Conservation (phyloP, 2,329 filamentous ascomycete species). For the Botryosphaeria dothidea region DNA sequence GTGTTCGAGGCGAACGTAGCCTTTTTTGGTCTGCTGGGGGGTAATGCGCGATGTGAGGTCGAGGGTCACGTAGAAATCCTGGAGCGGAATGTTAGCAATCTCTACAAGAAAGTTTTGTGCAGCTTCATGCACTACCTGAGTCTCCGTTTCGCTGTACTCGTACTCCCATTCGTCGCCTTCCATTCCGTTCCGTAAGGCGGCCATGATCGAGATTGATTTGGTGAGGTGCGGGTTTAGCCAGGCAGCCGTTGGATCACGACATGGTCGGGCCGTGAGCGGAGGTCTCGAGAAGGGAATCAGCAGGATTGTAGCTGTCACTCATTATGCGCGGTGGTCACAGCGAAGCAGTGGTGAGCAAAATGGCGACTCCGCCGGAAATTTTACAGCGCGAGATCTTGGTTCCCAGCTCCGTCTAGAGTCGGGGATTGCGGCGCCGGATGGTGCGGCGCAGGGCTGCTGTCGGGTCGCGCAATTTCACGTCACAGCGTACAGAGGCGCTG, state of each 20-base stretch:
- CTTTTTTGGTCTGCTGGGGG: slow-evolving; percentile 12
- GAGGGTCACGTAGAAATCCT: slow-evolving; percentile 62
- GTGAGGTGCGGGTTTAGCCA: background rate
- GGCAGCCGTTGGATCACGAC: background rate
- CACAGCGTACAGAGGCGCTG: background rate
- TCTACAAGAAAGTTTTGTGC: background rate
- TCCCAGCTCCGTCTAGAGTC: background rate
- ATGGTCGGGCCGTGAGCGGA: background rate
- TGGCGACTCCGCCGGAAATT: slow-evolving; percentile 6
- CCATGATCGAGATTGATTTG: background rate
- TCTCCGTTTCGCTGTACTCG: slow-evolving; percentile 57
- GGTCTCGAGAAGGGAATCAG: background rate
- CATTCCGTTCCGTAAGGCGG: background rate
- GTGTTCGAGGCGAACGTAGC: slow-evolving; percentile 4
- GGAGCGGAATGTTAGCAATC: background rate
- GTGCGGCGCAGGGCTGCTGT: background rate
- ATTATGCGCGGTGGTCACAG: background rate
- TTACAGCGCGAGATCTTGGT: background rate
- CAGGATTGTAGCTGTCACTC: background rate
- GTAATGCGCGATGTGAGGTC: slow-evolving; percentile 52
- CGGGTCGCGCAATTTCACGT: background rate
- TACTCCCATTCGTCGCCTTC: slow-evolving; percentile 60
- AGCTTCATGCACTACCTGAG: slow-evolving; percentile 44
- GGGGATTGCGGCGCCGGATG: background rate
- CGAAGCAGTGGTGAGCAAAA: background rate